These are phyloP conservation scores for Plasmodium reichenowi DNA, from an alignment of 169 alveolate species.

Conservation along the genomic window DNA sequence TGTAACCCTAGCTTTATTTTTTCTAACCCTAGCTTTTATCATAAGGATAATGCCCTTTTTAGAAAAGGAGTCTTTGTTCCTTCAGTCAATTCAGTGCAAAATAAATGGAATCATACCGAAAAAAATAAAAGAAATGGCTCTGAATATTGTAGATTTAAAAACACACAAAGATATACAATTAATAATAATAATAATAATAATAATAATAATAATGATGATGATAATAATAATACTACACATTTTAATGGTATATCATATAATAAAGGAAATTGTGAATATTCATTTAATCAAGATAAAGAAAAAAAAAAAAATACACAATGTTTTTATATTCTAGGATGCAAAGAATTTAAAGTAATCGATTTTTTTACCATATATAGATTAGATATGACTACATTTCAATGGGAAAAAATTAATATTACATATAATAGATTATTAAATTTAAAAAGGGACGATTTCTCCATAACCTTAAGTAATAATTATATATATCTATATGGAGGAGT, in stretches of 20 bases:
- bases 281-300: too few relatives aligned
- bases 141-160: too few relatives aligned
- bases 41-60: too few relatives aligned
- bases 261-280: too few relatives aligned
- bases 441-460: slow-evolving; percentile 44
- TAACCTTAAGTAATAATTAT: slow-evolving; percentile 8
- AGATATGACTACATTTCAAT: slow-evolving; percentile 11
- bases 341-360: slow-evolving; percentile 23
- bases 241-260: too few relatives aligned
- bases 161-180: not conserved
- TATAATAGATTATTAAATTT: slow-evolving; percentile 21
- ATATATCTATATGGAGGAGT: slow-evolving; percentile 48
- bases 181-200: not conserved
- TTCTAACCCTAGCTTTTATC: too few relatives aligned
- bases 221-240: not conserved
- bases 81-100: too few relatives aligned
- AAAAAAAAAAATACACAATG: not conserved
- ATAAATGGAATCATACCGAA: too few relatives aligned
- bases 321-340: slow-evolving; percentile 37
- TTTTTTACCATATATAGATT: slow-evolving; percentile 20
- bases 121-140: too few relatives aligned
- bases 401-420: slow-evolving; percentile 43
- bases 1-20: too few relatives aligned
- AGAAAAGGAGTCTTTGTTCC: too few relatives aligned
- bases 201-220: not conserved